phyloP scores from a whole-genome alignment of 225 moss, liverwort and hornwort genomes.

The Takakia lepidozioides region DNA sequence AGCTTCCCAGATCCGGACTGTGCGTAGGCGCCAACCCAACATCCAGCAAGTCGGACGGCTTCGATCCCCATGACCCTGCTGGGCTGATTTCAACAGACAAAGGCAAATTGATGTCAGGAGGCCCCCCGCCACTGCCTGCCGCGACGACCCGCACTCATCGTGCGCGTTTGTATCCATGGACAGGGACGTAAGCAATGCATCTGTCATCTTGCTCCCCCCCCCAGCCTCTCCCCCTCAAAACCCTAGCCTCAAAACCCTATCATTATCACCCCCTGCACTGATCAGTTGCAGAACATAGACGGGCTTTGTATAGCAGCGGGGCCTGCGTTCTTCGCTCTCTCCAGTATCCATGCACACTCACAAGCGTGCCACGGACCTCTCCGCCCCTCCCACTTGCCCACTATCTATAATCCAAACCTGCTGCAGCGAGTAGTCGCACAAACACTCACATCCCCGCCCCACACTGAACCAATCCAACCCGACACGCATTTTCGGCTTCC shows the following conservation, averaged over 20 bases:
- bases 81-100: slow-evolving; percentile 61
- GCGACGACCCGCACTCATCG: slow-evolving; percentile 30
- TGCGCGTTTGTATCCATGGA: slow-evolving; percentile 67
- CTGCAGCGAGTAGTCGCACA: no score
- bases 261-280: slow-evolving; percentile 2
- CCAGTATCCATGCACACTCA: not conserved
- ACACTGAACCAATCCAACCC: no score
- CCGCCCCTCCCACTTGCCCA: not conserved
- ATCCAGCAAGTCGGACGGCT: slow-evolving; percentile 43
- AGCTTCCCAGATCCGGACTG: slow-evolving; percentile 44
- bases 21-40: slow-evolving; percentile 31
- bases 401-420: no score
- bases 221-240: slow-evolving; percentile 17
- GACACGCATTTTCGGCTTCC: no score
- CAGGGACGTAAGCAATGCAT: slow-evolving; percentile 28
- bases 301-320: not conserved
- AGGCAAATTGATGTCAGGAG: slow-evolving; percentile 74
- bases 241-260: no score
- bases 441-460: no score
- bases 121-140: slow-evolving; percentile 35
- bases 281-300: no score
- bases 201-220: slow-evolving; percentile 1
- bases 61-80: slow-evolving; percentile 35
- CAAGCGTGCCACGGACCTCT: slow-evolving; percentile 4
- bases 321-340: not conserved